Evolutionary conservation across 148 eudicot genomes (phyloP).

Genomic region (Rheum nobile): DNA sequence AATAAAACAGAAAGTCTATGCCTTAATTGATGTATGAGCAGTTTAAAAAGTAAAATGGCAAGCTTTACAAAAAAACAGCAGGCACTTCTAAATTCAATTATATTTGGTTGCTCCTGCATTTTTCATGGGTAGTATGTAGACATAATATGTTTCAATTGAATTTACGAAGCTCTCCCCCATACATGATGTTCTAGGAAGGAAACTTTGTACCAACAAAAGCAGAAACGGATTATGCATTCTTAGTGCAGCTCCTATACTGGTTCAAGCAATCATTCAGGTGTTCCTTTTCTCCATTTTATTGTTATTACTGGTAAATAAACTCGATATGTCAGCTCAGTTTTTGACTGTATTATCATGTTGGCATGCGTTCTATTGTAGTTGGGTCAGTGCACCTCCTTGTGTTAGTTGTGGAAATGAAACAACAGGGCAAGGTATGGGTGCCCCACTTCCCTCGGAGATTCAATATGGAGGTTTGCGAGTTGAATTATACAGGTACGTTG

Average conservation of each 20-base stretch:
- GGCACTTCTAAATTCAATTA: neutral
- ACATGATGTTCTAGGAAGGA: slow-evolving; percentile 56
- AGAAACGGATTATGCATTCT: slow-evolving; percentile 70
- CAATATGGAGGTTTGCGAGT: slow-evolving; percentile 69
- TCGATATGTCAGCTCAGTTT: neutral
- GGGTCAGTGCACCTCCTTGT: slow-evolving; percentile 90
- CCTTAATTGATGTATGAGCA: neutral
- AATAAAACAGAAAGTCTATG: neutral
- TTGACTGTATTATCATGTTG: neutral
- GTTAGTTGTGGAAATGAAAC: slow-evolving; percentile 71
- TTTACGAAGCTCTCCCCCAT: neutral
- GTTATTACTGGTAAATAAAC: neutral
- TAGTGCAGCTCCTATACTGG: slow-evolving; percentile 89
- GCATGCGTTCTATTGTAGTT: slow-evolving; percentile 29
- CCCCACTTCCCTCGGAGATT: slow-evolving; percentile 46
- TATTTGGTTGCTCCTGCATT: neutral
- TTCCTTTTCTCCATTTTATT: neutral
- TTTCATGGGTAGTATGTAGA: neutral
- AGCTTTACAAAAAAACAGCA: neutral
- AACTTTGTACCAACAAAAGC: slow-evolving; percentile 58
- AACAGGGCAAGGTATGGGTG: slow-evolving; percentile 53
- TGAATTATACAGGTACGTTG: slow-evolving; percentile 79
- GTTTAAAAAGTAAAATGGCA: neutral
- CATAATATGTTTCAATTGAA: neutral
- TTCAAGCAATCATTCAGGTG: slow-evolving; percentile 93